Base-by-base conservation (phyloP, 2,329 filamentous ascomycete genomes). In the Teratosphaeria gauchensis region DNA sequence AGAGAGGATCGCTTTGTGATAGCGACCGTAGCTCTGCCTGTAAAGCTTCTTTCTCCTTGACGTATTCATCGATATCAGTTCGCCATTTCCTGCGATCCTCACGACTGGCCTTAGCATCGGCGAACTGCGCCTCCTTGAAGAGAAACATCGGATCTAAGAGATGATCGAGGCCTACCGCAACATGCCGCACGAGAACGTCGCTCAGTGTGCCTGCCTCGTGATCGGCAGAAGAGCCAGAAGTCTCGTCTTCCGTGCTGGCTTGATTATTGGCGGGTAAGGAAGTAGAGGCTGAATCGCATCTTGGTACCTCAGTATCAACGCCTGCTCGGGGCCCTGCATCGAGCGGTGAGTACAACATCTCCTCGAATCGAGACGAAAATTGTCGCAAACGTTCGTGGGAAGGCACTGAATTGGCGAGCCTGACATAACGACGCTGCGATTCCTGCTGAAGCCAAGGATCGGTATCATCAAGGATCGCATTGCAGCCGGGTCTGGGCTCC, bases 101-200 rank as follows among this genome's bases (percentile, higher is more conserved):
- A 62, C 82, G 83, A 0, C 87, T 89, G 81, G 83, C 81, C 11
- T 85, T 86, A 57, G 84, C 80, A 60, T 94, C 75, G 16, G 54
- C 53, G 1, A 90, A 86, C 19, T 89, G 72, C 62, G 92, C 86
- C 72, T 97, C 92, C 63, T 87, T 87, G 4, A 82, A 79, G 65
- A 87, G 87, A 76, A 99, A 99, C 0, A 99, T 79, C 1, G 85
- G 82, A 68, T 97, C 90, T 0, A 99, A 82, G 1, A 97, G 78
- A 73, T 97, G 91, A 68, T 97, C 96, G 75, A 96, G 90, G 0
- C 90, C 88, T 72, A 96, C 88, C 72, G 96, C 91, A 0, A 90
- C 91, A 33, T 95, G 85, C 71, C 96, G 89, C 68, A 95, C 96
- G 1, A 97, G 77, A 3, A 96, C 88, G 19, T 48, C 42, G 3